phyloP scores from a whole-genome alignment of 1,284 basidiomycete genomes.

The Vanrija sp. region DNA sequence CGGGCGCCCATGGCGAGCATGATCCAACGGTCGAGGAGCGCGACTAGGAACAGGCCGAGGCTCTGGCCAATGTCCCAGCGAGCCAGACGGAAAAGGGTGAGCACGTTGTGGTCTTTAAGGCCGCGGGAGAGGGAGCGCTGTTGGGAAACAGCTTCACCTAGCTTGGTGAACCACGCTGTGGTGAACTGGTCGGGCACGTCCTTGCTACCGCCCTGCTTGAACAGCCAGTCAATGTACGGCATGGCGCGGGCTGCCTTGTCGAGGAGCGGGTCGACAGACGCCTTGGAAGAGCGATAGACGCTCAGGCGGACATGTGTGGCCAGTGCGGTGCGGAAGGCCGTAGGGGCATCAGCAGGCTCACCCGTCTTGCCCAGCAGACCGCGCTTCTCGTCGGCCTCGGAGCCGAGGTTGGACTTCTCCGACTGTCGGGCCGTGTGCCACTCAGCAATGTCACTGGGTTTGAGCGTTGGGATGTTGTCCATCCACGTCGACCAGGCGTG shows the following conservation, averaged over 20 bases:
- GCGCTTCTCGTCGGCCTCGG: not conserved
- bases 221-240: constrained; percentile 7
- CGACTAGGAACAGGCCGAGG: constrained; percentile 11
- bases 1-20: constrained; percentile 8
- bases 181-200: constrained; percentile 4
- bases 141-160: constrained; percentile 3
- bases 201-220: constrained; percentile 4
- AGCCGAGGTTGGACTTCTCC: not conserved
- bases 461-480: constrained; percentile 7
- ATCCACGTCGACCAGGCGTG: constrained; percentile 12
- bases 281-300: not conserved
- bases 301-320: not conserved
- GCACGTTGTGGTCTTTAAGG: constrained; percentile 12
- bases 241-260: constrained; percentile 3
- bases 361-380: not conserved
- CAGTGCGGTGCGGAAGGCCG: constrained; percentile 2
- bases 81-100: constrained; percentile 7
- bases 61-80: constrained; percentile 8
- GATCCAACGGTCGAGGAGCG: constrained; percentile 16
- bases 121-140: constrained; percentile 9
- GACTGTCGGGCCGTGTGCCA: constrained; percentile 1
- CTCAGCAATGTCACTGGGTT: constrained; percentile 1
- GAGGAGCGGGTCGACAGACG: not conserved
- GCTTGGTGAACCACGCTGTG: constrained; percentile 6
- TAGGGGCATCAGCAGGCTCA: not conserved